Evolutionary conservation across 2,329 filamentous ascomycete genomes (phyloP), one percentile per base, ranked within the genome.

Genomic region (Colletotrichum aenigma): DNA sequence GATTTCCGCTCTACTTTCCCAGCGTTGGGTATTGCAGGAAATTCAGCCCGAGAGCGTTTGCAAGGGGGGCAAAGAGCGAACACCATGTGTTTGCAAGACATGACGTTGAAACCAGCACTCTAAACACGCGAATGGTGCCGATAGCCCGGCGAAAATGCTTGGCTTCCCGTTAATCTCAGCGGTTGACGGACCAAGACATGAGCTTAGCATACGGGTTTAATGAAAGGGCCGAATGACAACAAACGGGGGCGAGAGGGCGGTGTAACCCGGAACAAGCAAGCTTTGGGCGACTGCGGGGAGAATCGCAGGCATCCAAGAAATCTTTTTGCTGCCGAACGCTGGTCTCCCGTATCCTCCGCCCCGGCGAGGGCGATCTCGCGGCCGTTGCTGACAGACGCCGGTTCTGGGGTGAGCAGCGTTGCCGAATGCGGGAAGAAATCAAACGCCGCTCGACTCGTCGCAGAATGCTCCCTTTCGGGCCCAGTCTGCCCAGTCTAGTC

Each of bases 81-180:
- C 24, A n/a, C 43, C 43, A 34, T 56, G 16, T 38, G 28, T 32
- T 8, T 28, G 28, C 21, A 15, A 71, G 61, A 66, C 67, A 71
- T 71, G 71, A 74, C 71, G 67, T 71, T 74, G 71, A 43, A 38
- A 38, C 26, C 52, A 71, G 56, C 68, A 12, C 48, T 68, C 34
- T 38, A 24, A 43, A 60, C 55, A 60, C 66, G 52, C 52, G 34
- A 43, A 34, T 18, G 26, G 34, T 66, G 71, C 67, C 71, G 67
- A 36, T 32, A 21, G 48, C 21, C 71, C 60, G 67, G 28, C 28
- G 26, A n/a, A 6, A 32, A 48, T 36, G 43, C 71, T 74, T 74
- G 68, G 71, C 68, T 21, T 52, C 21, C 32, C 52, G 52, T 58
- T 13, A 5, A 30, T 12, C 52, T n/a, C 15, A 38, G 62, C 21